A percentile compares a stretch with the other conserved stretches of the same genome.
These are phyloP conservation scores for Aspergillus sp. DNA, from an alignment of 2,329 filamentous ascomycete species.

Conservation along the genomic window DNA sequence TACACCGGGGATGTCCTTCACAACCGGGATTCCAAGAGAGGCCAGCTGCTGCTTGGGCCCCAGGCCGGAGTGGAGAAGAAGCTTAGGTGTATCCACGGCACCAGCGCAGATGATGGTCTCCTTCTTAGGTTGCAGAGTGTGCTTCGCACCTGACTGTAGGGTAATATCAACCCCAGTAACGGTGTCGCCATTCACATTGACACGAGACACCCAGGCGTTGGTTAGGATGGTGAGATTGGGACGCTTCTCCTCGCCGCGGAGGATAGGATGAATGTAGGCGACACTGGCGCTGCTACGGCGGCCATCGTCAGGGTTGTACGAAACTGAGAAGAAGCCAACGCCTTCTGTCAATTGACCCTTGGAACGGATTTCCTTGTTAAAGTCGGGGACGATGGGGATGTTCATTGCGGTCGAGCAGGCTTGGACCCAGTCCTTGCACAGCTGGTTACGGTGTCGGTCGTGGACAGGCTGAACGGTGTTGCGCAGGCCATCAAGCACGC, in stretches of 20 bases:
- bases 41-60: constrained; percentile 54
- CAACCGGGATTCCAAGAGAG: constrained; percentile 57
- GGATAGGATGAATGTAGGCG: constrained; percentile 89
- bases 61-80: constrained; percentile 56
- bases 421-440: constrained; percentile 86
- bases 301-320: constrained; percentile 87
- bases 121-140: constrained; percentile 60
- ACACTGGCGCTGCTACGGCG: constrained; percentile 82
- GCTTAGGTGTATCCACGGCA: constrained; percentile 75
- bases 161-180: constrained; percentile 74
- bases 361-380: constrained; percentile 78
- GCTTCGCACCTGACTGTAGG: constrained; percentile 59
- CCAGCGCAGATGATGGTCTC: constrained; percentile 81
- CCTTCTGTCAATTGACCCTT: constrained; percentile 72
- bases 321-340: constrained; percentile 87
- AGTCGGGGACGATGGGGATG: constrained; percentile 80
- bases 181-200: constrained; percentile 69
- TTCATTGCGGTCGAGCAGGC: constrained; percentile 75
- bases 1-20: constrained; percentile 61
- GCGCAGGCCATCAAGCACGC: constrained; percentile 77
- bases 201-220: constrained; percentile 80
- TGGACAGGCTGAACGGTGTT: constrained; percentile 92
- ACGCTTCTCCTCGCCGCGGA: constrained; percentile 76
- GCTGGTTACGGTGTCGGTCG: constrained; percentile 79
- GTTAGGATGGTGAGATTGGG: constrained; percentile 84